A percentile compares a stretch with the other conserved stretches of the same genome.
phyloP scores from a whole-genome alignment of 805 yeast genomes.

The Clavispora santaluciae region DNA sequence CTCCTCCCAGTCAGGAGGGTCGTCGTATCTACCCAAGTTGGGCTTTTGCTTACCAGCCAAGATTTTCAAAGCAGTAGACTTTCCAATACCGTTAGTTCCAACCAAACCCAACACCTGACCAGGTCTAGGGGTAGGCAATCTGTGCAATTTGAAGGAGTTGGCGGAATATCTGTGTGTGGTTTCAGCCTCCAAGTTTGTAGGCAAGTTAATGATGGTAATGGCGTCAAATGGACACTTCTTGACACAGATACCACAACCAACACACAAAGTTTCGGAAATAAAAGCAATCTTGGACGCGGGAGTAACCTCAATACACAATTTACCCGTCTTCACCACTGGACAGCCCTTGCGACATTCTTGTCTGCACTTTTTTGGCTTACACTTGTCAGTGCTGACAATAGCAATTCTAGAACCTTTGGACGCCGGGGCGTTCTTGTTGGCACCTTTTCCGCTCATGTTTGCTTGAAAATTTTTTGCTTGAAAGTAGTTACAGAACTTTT shows the following conservation, averaged over 20 bases:
- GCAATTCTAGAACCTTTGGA: slow-evolving; percentile 78
- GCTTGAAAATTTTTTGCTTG: background rate
- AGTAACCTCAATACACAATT: slow-evolving; percentile 92
- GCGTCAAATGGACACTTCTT: slow-evolving; percentile 99
- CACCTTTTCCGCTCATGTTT: slow-evolving; percentile 18
- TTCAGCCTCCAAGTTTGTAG: slow-evolving; percentile 87
- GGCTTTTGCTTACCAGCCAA: slow-evolving; percentile 98
- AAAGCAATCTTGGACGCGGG: slow-evolving; percentile 91
- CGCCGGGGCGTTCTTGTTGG: slow-evolving; percentile 14
- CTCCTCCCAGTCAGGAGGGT: slow-evolving; percentile 97
- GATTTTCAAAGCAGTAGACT: slow-evolving; percentile 93
- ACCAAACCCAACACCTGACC: slow-evolving; percentile 98
- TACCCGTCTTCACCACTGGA: slow-evolving; percentile 98
- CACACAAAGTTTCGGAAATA: slow-evolving; percentile 89
- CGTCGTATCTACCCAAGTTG: slow-evolving; percentile 87
- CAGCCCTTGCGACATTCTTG: slow-evolving; percentile 97
- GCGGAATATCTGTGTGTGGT: slow-evolving; percentile 98
- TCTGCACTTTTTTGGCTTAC: slow-evolving; percentile 97
- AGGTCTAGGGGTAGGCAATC: slow-evolving; percentile 97
- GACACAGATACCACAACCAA: slow-evolving; percentile 99
- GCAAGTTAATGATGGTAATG: slow-evolving; percentile 89
- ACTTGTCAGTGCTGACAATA: slow-evolving; percentile 87
- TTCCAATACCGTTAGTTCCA: slow-evolving; percentile 99
- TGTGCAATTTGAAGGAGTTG: slow-evolving; percentile 92
- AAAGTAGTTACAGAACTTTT: slow-evolving; percentile 1